Evolutionary conservation across 306 rosid genomes (phyloP).

Genomic region (Begonia fuchsioides): DNA sequence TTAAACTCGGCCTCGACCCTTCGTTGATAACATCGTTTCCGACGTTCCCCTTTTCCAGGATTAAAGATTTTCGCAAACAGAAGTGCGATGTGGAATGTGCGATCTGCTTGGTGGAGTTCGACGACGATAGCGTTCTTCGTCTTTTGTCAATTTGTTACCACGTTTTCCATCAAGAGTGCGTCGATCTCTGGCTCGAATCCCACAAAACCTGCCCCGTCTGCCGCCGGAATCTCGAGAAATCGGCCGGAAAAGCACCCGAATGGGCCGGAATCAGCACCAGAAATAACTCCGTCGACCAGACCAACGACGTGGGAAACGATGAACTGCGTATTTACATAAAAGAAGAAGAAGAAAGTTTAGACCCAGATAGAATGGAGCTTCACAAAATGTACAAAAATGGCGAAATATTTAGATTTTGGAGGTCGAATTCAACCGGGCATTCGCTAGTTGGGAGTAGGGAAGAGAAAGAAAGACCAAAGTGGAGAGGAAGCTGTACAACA

Average conservation of each 20-base stretch:
- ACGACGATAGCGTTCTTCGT: slow-evolving; percentile 40
- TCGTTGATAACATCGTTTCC: slow-evolving; percentile 37
- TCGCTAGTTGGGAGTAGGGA: slow-evolving; percentile 31
- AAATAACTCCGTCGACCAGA: too few species aligned
- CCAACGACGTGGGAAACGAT: neutral
- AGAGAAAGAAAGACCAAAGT: slow-evolving; percentile 18
- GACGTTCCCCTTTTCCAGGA: slow-evolving; percentile 29
- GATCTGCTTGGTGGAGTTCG: slow-evolving; percentile 54
- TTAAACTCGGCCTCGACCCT: slow-evolving; percentile 34
- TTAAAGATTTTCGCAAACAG: slow-evolving; percentile 35
- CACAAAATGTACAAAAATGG: too few species aligned
- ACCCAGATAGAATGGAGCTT: neutral
- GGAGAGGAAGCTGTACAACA: slow-evolving; percentile 29
- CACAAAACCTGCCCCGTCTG: slow-evolving; percentile 75
- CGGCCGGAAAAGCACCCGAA: slow-evolving; percentile 6
- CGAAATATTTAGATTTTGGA: slow-evolving; percentile 8
- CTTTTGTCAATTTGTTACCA: slow-evolving; percentile 46
- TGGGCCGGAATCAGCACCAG: neutral
- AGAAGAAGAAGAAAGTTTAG: neutral
- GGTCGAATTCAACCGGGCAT: slow-evolving; percentile 71
- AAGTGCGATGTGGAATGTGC: slow-evolving; percentile 38
- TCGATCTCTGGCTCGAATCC: slow-evolving; percentile 54
- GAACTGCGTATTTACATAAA: slow-evolving; percentile 21
- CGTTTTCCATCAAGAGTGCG: slow-evolving; percentile 67
- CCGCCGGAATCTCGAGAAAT: too few species aligned